Evolutionary conservation across 306 rosid genomes (phyloP).

Genomic region (Lathyrus aphaca): DNA sequence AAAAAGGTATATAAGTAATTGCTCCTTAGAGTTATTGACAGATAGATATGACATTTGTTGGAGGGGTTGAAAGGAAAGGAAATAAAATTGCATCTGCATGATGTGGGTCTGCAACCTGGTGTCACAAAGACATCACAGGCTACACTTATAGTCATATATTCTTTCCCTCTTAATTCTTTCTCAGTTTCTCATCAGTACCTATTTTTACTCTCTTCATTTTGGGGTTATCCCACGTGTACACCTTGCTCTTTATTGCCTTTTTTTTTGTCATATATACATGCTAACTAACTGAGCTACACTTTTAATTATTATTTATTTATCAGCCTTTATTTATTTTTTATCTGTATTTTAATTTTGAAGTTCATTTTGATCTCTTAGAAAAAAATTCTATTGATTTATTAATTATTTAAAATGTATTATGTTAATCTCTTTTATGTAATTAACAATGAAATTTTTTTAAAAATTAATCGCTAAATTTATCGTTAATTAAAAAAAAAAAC

Average conservation of each 20-base stretch:
- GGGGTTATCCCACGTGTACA: constrained; percentile 63
- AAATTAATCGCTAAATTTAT: too few species aligned
- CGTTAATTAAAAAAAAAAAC: too few species aligned
- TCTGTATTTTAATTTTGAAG: too few species aligned
- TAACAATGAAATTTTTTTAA: too few species aligned
- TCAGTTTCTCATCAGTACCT: constrained; percentile 41
- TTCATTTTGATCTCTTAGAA: too few species aligned
- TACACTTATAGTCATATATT: constrained; percentile 40
- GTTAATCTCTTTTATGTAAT: too few species aligned
- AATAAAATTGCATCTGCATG: constrained; percentile 40
- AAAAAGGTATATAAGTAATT: too few species aligned
- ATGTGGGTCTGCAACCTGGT: constrained; percentile 57
- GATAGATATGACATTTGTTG: background rate
- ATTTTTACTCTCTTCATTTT: background rate
- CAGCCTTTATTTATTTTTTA: too few species aligned
- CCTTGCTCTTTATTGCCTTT: constrained; percentile 45
- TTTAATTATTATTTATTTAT: too few species aligned
- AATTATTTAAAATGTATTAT: too few species aligned
- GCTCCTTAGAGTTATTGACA: too few species aligned
- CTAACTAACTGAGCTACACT: constrained; percentile 15
- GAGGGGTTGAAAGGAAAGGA: background rate
- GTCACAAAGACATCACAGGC: constrained; percentile 56
- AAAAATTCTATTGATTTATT: too few species aligned
- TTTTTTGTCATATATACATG: constrained; percentile 18
- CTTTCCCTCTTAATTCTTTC: constrained; percentile 32